These are phyloP conservation scores for Malania oleifera DNA, from an alignment of 164 flowering plant genomes.

Conservation along the genomic window DNA sequence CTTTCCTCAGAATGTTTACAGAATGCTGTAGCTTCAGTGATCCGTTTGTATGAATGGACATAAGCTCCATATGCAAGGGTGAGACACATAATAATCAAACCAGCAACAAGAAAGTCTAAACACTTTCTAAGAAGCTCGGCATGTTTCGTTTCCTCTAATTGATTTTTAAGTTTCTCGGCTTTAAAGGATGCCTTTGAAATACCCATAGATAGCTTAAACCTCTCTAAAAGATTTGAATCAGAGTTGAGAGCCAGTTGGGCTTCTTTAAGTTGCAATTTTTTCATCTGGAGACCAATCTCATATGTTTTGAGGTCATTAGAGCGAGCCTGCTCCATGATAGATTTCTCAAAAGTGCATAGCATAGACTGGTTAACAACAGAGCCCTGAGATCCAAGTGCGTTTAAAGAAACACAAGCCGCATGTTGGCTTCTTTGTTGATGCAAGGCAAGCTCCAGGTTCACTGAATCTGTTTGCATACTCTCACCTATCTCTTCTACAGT, in stretches of 20 bases:
- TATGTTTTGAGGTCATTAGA: slow-evolving; percentile 72
- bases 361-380: slow-evolving; percentile 23
- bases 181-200: slow-evolving; percentile 76
- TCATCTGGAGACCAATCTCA: slow-evolving; percentile 64
- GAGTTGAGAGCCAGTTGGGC: slow-evolving; percentile 47
- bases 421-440: slow-evolving; percentile 30
- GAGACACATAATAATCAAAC: slow-evolving; percentile 62
- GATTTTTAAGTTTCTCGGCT: slow-evolving; percentile 66
- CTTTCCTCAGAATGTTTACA: slow-evolving; percentile 43
- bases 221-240: slow-evolving; percentile 59
- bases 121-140: slow-evolving; percentile 62
- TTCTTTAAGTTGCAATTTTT: slow-evolving; percentile 59
- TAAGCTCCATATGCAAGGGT: slow-evolving; percentile 68
- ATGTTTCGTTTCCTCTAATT: slow-evolving; percentile 63
- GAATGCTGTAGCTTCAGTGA: slow-evolving; percentile 56
- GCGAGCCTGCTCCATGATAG: slow-evolving; percentile 71
- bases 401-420: slow-evolving; percentile 26
- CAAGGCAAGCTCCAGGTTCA: slow-evolving; percentile 31
- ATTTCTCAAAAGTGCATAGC: slow-evolving; percentile 56
- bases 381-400: slow-evolving; percentile 6
- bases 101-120: slow-evolving; percentile 79
- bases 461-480: slow-evolving; percentile 7
- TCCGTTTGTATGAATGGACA: slow-evolving; percentile 54
- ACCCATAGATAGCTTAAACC: slow-evolving; percentile 67
- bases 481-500: slow-evolving; percentile 25